Percentiles rank a stretch among this genome's conserved stretches.
Conservation (phyloP, 1,284 basidiomycete species). For the Neonothopanus nambi region DNA sequence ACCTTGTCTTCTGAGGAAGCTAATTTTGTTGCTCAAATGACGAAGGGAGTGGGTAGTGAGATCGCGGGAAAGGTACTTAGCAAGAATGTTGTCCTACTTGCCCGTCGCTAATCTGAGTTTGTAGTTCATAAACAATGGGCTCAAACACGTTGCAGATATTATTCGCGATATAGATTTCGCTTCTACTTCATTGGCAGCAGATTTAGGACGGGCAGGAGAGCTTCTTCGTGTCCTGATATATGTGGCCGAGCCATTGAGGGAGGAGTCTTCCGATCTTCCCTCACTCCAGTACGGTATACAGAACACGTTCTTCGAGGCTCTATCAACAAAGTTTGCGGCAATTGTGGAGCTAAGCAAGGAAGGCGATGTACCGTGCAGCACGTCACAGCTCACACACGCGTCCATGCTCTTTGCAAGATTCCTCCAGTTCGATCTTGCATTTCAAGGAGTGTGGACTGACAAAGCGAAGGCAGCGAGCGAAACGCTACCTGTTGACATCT, state of each 20-base stretch:
- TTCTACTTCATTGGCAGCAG: conserved; percentile 30
- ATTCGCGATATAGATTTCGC: conserved; percentile 40
- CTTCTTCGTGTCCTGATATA: conserved; percentile 68
- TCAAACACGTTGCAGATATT: conserved; percentile 63
- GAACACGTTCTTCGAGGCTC: conserved; percentile 50
- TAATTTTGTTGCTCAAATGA: conserved; percentile 77
- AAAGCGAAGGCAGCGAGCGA: conserved; percentile 48
- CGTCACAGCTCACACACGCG: conserved; percentile 21
- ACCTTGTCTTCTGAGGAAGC: conserved; percentile 75
- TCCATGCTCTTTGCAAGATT: conserved; percentile 61
- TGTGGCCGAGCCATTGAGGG: conserved; percentile 64
- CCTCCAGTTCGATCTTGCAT: conserved; percentile 71
- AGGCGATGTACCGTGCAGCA: conserved; percentile 15
- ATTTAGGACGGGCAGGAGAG: conserved; percentile 61
- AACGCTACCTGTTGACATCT: conserved; percentile 46
- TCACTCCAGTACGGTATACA: conserved; percentile 54
- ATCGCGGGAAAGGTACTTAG: conserved; percentile 66
- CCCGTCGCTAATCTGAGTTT: neutral
- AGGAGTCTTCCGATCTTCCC: conserved; percentile 43
- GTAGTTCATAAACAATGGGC: conserved; percentile 76
- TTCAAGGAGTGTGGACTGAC: conserved; percentile 58
- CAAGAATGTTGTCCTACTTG: neutral
- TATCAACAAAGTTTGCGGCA: conserved; percentile 46
- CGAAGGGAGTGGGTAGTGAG: conserved; percentile 60
- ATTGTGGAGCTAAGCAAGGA: conserved; percentile 38